These are phyloP conservation scores for Lotus japonicus DNA, from an alignment of 306 rosid genomes.

Conservation along the genomic window DNA sequence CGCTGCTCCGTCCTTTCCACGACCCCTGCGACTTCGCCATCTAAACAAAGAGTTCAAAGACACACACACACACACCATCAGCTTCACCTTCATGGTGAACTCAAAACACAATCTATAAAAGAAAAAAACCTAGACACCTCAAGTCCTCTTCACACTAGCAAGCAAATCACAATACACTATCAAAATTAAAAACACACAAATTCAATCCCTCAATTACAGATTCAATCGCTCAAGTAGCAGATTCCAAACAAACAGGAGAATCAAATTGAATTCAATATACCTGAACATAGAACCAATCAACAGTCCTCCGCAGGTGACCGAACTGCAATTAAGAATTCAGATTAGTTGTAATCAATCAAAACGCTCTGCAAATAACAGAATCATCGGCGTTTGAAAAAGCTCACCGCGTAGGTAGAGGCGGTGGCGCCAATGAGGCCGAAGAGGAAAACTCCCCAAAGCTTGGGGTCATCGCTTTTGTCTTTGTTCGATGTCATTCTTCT, in stretches of 20 bases:
- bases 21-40: conserved; percentile 51
- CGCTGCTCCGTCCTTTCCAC: conserved; percentile 47
- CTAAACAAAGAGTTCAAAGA: conserved; percentile 41
- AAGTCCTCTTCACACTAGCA: not conserved
- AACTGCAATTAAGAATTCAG: conserved; percentile 51
- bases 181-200: not conserved
- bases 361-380: not conserved
- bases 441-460: conserved; percentile 71
- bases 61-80: conserved; percentile 18
- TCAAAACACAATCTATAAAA: not conserved
- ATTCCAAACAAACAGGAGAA: not conserved
- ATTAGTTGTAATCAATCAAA: not conserved
- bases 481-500: conserved; percentile 36
- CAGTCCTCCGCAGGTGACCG: conserved; percentile 73
- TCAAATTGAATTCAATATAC: conserved; percentile 25
- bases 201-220: not conserved
- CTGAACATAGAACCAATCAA: conserved; percentile 73
- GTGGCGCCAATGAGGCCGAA: conserved; percentile 89
- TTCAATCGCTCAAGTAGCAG: not conserved
- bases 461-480: conserved; percentile 38
- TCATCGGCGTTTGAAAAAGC: conserved; percentile 10
- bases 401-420: conserved; percentile 77
- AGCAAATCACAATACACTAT: not conserved
- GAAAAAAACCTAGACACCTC: conserved; percentile 1
- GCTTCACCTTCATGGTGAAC: not conserved